A percentile compares a stretch with the other conserved stretches of the same genome.
phyloP scores from a whole-genome alignment of 2,329 filamentous ascomycete genomes.

The Diaporthe citriasiana region DNA sequence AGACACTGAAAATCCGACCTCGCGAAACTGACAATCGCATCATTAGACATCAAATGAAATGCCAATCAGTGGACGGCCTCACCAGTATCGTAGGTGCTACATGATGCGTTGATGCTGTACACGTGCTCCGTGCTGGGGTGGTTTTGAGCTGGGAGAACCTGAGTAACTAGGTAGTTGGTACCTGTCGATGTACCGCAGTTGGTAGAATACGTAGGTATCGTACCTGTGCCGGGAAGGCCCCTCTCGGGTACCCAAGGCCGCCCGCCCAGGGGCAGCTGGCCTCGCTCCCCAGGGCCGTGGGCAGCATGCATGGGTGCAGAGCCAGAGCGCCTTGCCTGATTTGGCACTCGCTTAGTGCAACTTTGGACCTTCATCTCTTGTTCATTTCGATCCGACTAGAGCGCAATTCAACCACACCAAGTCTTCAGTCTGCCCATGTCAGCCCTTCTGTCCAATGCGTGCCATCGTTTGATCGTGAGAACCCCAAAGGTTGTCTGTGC shows the following conservation, averaged over 20 bases:
- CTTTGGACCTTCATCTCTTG: constrained; percentile 34
- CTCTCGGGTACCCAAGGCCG: constrained; percentile 1
- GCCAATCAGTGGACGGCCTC: no score
- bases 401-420: constrained; percentile 29
- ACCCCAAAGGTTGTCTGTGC: neutral
- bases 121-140: neutral
- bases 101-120: neutral
- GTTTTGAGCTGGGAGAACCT: neutral
- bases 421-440: constrained; percentile 24
- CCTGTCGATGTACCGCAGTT: neutral
- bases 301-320: constrained; percentile 4
- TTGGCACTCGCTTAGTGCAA: constrained; percentile 29
- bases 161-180: neutral
- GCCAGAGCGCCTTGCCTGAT: constrained; percentile 28
- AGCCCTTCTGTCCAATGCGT: constrained; percentile 13
- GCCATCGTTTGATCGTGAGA: constrained; percentile 25
- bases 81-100: neutral
- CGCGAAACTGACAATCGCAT: no score
- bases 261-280: constrained; percentile 16
- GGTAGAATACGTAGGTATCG: neutral
- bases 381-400: constrained; percentile 30
- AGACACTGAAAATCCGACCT: neutral
- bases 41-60: neutral
- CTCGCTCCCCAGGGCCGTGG: constrained; percentile 10
- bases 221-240: constrained; percentile 1